These are phyloP conservation scores for Pythium graminicola DNA, from an alignment of 352 stramenopile genomes.

Conservation along the genomic window DNA sequence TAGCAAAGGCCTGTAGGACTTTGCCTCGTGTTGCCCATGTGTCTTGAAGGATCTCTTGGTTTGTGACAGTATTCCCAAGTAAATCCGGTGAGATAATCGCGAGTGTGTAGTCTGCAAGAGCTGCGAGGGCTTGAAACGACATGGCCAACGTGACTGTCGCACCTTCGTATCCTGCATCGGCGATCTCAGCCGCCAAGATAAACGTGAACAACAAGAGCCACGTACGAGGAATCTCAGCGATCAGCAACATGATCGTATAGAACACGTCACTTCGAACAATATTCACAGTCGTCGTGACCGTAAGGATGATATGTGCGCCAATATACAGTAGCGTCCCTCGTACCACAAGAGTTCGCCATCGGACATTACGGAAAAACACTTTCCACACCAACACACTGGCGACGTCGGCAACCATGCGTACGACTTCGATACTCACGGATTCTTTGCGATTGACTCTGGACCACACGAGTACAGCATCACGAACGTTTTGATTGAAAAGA, in stretches of 20 bases:
- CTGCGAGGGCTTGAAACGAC: conserved; percentile 38
- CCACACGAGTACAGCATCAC: conserved; percentile 33
- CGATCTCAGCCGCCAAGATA: conserved; percentile 41
- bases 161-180: conserved; percentile 41
- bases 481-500: conserved; percentile 31
- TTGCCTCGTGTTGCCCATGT: background rate
- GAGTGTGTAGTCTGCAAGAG: conserved; percentile 20
- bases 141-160: conserved; percentile 42
- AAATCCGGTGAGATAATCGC: conserved; percentile 22
- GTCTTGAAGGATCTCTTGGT: background rate
- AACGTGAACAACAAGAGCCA: conserved; percentile 39
- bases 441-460: conserved; percentile 22
- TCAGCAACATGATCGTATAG: conserved; percentile 25
- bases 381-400: conserved; percentile 33
- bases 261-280: conserved; percentile 32
- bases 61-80: background rate
- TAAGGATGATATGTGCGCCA: conserved; percentile 21
- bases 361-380: conserved; percentile 27
- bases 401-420: conserved; percentile 21
- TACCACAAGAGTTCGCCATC: conserved; percentile 31
- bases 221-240: conserved; percentile 32
- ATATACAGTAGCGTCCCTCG: conserved; percentile 28
- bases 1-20: conserved; percentile 13
- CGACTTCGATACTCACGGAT: conserved; percentile 21
- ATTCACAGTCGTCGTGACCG: conserved; percentile 26